These are phyloP conservation scores for Martensiomyces pterosporus DNA, from an alignment of 192 early-diverging fungal species.

Conservation along the genomic window DNA sequence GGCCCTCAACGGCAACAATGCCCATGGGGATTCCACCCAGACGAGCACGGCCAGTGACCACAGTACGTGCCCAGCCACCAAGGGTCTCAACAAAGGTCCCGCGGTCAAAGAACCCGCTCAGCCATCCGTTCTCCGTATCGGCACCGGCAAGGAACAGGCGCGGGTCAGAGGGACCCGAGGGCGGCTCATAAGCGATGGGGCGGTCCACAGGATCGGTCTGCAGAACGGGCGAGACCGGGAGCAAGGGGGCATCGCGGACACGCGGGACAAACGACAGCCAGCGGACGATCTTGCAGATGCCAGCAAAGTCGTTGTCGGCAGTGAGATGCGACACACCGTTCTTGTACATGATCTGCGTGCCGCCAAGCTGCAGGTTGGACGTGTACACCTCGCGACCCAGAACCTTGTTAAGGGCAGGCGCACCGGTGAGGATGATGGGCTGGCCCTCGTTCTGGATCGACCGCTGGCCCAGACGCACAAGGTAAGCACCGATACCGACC, in stretches of 20 bases:
- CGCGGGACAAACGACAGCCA: slow-evolving; percentile 93
- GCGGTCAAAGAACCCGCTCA: slow-evolving; percentile 94
- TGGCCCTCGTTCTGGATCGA: slow-evolving; percentile 96
- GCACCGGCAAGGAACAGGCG: slow-evolving; percentile 84
- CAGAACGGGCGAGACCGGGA: slow-evolving; percentile 56
- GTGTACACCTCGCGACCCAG: slow-evolving; percentile 97
- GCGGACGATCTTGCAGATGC: slow-evolving; percentile 86
- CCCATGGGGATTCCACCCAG: slow-evolving; percentile 97
- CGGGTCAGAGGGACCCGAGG: slow-evolving; percentile 86
- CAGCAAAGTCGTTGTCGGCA: slow-evolving; percentile 91
- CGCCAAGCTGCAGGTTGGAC: slow-evolving; percentile 96
- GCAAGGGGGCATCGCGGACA: slow-evolving; percentile 57
- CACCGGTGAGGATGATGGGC: slow-evolving; percentile 97
- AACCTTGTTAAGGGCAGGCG: slow-evolving; percentile 96
- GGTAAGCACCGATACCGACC: slow-evolving; percentile 98
- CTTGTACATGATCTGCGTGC: slow-evolving; percentile 99
- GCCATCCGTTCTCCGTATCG: slow-evolving; percentile 60
- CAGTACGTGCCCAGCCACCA: slow-evolving; percentile 94
- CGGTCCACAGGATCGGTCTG: slow-evolving; percentile 74
- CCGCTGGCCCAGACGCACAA: slow-evolving; percentile 97
- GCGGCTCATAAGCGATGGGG: slow-evolving; percentile 75
- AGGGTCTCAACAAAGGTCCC: slow-evolving; percentile 96
- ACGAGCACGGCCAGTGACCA: slow-evolving; percentile 91
- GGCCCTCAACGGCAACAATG: slow-evolving; percentile 94
- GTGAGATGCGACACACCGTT: slow-evolving; percentile 98